These are phyloP conservation scores for Friedmanniomyces simplex DNA, from an alignment of 495 filamentous ascomycete species.

Conservation along the genomic window DNA sequence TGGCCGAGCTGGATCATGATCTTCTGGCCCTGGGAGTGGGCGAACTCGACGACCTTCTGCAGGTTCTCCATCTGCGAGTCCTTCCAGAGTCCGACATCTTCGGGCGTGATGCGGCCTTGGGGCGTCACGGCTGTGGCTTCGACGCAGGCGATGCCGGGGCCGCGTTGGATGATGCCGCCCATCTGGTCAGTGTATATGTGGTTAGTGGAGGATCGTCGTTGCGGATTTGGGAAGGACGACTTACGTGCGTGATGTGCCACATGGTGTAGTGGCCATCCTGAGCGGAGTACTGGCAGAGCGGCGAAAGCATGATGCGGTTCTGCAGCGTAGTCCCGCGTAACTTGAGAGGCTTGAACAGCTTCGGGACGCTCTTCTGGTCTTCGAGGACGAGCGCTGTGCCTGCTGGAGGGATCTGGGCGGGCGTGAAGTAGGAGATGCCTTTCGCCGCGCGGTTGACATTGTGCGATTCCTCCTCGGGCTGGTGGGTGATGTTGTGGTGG, in stretches of 20 bases:
- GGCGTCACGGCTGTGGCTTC: conserved; percentile 63
- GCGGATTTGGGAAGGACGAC: neutral
- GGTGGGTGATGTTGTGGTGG: conserved; percentile 15
- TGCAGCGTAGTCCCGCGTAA: conserved; percentile 23
- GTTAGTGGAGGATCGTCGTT: neutral
- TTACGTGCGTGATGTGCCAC: conserved; percentile 21
- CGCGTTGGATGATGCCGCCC: conserved; percentile 31
- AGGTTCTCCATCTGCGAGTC: conserved; percentile 59
- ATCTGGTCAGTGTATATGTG: neutral
- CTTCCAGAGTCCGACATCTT: conserved; percentile 62
- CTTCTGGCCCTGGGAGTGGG: conserved; percentile 56
- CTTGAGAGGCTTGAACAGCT: conserved; percentile 47
- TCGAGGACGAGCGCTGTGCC: conserved; percentile 52
- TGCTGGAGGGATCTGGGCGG: conserved; percentile 50
- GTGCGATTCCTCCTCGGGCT: conserved; percentile 8
- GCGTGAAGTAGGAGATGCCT: conserved; percentile 56
- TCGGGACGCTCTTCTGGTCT: conserved; percentile 47
- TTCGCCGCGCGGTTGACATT: conserved; percentile 19
- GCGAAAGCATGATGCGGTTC: conserved; percentile 26
- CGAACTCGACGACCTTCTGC: conserved; percentile 54
- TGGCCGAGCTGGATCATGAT: conserved; percentile 69
- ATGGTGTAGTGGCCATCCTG: conserved; percentile 21
- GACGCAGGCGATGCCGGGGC: conserved; percentile 56
- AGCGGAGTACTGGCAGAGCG: conserved; percentile 25
- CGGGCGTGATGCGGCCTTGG: conserved; percentile 68